These are phyloP conservation scores for Coleophoma crateriformis DNA, from an alignment of 2,329 filamentous ascomycete genomes.

Conservation along the genomic window DNA sequence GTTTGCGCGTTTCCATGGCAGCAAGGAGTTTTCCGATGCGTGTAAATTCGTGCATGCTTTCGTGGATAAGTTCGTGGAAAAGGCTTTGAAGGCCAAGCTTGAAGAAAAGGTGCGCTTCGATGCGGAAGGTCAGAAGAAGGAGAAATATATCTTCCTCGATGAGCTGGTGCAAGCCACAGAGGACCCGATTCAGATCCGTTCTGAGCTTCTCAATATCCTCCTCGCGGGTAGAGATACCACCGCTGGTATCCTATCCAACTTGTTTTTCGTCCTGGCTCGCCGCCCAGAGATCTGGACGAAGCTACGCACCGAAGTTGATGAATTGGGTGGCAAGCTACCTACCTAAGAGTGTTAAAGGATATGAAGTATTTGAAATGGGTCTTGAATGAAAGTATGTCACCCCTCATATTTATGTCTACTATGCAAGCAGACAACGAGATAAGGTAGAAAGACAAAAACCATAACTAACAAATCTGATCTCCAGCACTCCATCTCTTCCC, in stretches of 20 bases:
- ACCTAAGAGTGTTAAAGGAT: constrained; percentile 49
- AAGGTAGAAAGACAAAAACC: neutral
- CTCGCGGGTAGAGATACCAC: constrained; percentile 13
- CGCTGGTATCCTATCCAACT: constrained; percentile 20
- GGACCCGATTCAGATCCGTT: constrained; percentile 23
- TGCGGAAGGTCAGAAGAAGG: constrained; percentile 6
- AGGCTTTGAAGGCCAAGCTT: constrained; percentile 5
- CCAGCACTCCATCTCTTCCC: constrained; percentile 19
- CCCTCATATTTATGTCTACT: neutral
- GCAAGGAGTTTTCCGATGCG: constrained; percentile 10
- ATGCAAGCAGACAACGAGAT: neutral
- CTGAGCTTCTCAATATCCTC: constrained; percentile 8
- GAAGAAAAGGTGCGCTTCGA: constrained; percentile 7
- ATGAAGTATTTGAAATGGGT: constrained; percentile 45
- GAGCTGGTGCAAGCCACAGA: constrained; percentile 39
- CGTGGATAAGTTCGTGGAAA: constrained; percentile 8
- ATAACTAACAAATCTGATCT: neutral
- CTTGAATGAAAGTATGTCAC: constrained; percentile 23
- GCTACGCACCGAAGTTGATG: constrained; percentile 4
- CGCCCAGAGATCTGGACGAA: constrained; percentile 6
- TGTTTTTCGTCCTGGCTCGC: constrained; percentile 13
- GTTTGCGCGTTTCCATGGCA: constrained; percentile 1
- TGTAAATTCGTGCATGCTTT: constrained; percentile 9
- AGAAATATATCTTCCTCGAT: constrained; percentile 38
- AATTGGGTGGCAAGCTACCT: constrained; percentile 29